These are phyloP conservation scores for Wickerhamomyces alni DNA, from an alignment of 805 yeast genomes.

Conservation along the genomic window DNA sequence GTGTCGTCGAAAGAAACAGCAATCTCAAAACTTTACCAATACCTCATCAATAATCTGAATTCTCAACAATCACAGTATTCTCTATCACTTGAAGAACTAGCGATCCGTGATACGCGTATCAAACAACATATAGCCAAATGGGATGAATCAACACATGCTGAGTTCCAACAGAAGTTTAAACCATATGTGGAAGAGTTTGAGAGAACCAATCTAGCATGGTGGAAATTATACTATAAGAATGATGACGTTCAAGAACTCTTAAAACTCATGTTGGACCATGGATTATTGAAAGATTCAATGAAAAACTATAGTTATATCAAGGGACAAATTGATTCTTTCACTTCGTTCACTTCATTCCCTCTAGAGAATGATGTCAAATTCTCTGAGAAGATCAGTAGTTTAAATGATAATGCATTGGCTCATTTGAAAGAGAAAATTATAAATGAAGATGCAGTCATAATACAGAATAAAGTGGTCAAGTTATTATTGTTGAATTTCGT, in stretches of 20 bases:
- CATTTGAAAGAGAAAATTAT: conserved; percentile 15
- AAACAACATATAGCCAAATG: conserved; percentile 21
- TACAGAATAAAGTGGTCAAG: conserved; percentile 23
- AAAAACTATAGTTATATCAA: conserved; percentile 25
- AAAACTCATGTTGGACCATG: conserved; percentile 21
- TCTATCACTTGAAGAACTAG: conserved; percentile 15
- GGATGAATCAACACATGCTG: conserved; percentile 25
- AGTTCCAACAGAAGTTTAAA: conserved; percentile 24
- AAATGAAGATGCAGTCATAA: conserved; percentile 12
- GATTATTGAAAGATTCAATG: conserved; percentile 21
- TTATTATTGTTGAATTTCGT: conserved; percentile 22
- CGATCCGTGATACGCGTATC: conserved; percentile 10
- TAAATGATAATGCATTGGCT: conserved; percentile 14
- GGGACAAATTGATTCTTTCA: conserved; percentile 26
- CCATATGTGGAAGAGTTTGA: conserved; percentile 23
- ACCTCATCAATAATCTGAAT: conserved; percentile 11
- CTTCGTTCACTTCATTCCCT: conserved; percentile 10
- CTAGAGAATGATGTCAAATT: conserved; percentile 2
- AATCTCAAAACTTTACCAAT: conserved; percentile 10
- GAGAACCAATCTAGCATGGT: conserved; percentile 23
- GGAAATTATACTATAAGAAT: conserved; percentile 26
- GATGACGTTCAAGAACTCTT: conserved; percentile 25
- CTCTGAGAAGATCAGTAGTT: conserved; percentile 1
- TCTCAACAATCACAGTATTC: conserved; percentile 16
- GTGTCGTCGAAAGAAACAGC: conserved; percentile 14